Base-by-base conservation (phyloP, 1,284 basidiomycete species). In the Cryptococcus sp. region DNA sequence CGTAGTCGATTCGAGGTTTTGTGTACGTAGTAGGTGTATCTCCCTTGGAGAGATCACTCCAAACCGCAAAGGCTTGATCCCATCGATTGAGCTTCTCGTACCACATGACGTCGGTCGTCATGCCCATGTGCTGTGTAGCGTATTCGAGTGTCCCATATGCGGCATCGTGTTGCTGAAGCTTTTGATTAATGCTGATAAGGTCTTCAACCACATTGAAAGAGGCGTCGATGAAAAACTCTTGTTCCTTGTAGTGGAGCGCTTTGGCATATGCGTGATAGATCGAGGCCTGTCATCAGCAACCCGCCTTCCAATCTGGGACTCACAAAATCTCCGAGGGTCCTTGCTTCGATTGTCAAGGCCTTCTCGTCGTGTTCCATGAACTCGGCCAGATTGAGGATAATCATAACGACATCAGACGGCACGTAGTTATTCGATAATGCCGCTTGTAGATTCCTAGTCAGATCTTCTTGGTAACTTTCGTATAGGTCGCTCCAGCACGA, bases 311-410 rank as follows among this genome's bases (percentile, higher is more conserved):
- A 3, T 42, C 7, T 4, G 4, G 3, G 1, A 61, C 69, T 61
- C 46, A 72, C 89, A 67, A 94, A 91, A 70, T 94, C 90, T 48
- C 96, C 96, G 4, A 98, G 82, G 13, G 89, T 88, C 47, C 89
- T 84, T 59, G 94, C 87, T 63, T 97, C 91, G 61, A 98, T 97
- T 0, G 92, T 91, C 1, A 98, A 79, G 1, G 90, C 83, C 71
- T 97, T 97, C 73, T 98, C 96, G 73, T 98, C 94, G 66, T 98
- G 96, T 75, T 98, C 96, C 90, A 98, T 97, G 72, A 98, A 98
- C 73, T 99, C 96, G 7, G 93, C 92, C n/a, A 98, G 80, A 72
- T 93, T 93, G 55, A 99, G 82, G 25, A 98, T 79, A 45, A 89
- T 84, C 70, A 97, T 91, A n/a, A 96, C 89, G 28, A 98, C 82